These are phyloP conservation scores for Plantago major DNA, from an alignment of 257 asterid genomes.

Conservation along the genomic window DNA sequence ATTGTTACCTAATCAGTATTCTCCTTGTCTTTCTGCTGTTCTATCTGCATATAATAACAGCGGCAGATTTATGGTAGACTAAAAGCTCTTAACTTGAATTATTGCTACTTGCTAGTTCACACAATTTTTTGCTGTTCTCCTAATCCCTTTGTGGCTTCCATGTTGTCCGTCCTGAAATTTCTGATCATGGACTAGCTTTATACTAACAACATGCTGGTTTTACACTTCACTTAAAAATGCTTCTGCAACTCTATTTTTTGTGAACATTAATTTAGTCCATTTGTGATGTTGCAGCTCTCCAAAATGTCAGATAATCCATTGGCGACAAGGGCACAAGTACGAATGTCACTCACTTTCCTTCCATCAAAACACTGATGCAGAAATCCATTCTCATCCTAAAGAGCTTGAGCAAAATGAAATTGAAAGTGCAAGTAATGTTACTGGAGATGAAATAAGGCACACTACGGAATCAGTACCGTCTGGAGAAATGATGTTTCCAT, in stretches of 20 bases:
- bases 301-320: constrained; percentile 71
- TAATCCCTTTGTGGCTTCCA: neutral
- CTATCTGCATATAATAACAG: neutral
- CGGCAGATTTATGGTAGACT: neutral
- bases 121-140: neutral
- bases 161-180: neutral
- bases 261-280: neutral
- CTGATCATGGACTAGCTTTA: neutral
- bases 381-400: constrained; percentile 23
- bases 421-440: constrained; percentile 21
- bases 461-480: constrained; percentile 27
- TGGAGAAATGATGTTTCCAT: constrained; percentile 20
- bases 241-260: too few species aligned
- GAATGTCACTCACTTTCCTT: constrained; percentile 44
- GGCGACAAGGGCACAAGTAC: constrained; percentile 85
- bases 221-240: too few species aligned
- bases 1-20: neutral
- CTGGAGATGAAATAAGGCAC: constrained; percentile 27
- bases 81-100: neutral
- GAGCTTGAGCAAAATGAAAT: constrained; percentile 29
- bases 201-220: neutral
- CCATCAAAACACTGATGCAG: constrained; percentile 25
- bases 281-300: constrained; percentile 58
- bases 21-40: neutral
- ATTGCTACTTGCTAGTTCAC: neutral